Percentiles rank a stretch among this genome's conserved stretches.
Conservation (phyloP, 352 stramenopile species). For the Discostella stelligera region DNA sequence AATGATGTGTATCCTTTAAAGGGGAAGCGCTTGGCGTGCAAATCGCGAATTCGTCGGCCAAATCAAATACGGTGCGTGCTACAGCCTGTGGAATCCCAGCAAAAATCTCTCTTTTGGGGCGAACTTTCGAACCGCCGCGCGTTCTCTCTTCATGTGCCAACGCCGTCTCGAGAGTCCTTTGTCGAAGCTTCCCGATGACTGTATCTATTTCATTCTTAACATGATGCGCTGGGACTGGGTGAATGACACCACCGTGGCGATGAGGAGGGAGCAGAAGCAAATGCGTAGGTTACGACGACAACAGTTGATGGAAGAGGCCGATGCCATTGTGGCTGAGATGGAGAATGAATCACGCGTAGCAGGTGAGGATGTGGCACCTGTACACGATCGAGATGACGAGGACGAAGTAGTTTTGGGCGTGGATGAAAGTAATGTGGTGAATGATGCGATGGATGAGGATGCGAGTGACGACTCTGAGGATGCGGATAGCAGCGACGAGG, state of each 20-base stretch:
- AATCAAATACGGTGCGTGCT: slow-evolving; percentile 72
- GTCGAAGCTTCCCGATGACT: slow-evolving; percentile 75
- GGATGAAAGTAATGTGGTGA: slow-evolving; percentile 44
- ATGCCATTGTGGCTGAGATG: slow-evolving; percentile 24
- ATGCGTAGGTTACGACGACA: slow-evolving; percentile 26
- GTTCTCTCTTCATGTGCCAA: slow-evolving; percentile 69
- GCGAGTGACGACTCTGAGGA: slow-evolving; percentile 33
- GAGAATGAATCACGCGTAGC: slow-evolving; percentile 6
- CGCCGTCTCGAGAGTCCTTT: slow-evolving; percentile 65
- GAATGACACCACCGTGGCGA: slow-evolving; percentile 53
- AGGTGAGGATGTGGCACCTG: too few relatives aligned
- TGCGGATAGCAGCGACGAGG: slow-evolving; percentile 18
- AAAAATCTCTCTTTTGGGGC: slow-evolving; percentile 59
- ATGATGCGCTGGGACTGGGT: slow-evolving; percentile 86
- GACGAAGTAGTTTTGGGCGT: slow-evolving; percentile 16
- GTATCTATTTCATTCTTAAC: slow-evolving; percentile 85
- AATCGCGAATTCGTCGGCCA: slow-evolving; percentile 82
- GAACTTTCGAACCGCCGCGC: slow-evolving; percentile 55
- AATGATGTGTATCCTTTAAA: too few relatives aligned
- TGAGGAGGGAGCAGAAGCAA: slow-evolving; percentile 51
- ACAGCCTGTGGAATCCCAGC: slow-evolving; percentile 75
- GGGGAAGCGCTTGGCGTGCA: slow-evolving; percentile 81
- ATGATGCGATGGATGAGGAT: slow-evolving; percentile 37
- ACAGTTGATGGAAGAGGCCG: slow-evolving; percentile 25
- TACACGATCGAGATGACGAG: not conserved